A percentile compares a stretch with the other conserved stretches of the same genome.
Evolutionary conservation across 1,139 yeast species (phyloP).

Genomic region (Candida frijolesensis): DNA sequence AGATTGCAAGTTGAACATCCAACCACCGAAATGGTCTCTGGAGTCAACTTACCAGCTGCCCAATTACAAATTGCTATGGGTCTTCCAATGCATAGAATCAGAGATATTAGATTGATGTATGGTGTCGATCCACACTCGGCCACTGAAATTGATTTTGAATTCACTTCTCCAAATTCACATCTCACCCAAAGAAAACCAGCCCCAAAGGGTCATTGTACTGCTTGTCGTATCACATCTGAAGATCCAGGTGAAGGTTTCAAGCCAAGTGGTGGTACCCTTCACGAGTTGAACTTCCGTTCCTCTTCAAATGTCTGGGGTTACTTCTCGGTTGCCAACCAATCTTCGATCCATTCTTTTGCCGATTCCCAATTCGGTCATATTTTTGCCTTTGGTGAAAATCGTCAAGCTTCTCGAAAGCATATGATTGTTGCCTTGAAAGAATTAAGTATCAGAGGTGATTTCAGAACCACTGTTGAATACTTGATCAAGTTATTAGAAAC

Average conservation of each 20-base stretch:
- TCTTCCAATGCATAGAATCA: constrained; percentile 91
- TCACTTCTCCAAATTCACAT: constrained; percentile 69
- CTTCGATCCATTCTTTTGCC: constrained; percentile 95
- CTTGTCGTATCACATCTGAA: constrained; percentile 97
- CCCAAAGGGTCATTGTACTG: constrained; percentile 98
- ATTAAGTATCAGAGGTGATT: constrained; percentile 95
- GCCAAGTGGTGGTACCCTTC: constrained; percentile 96
- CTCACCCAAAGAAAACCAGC: constrained; percentile 86
- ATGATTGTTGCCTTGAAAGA: constrained; percentile 99
- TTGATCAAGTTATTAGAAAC: constrained; percentile 93
- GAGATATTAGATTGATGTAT: constrained; percentile 87
- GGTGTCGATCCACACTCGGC: constrained; percentile 96
- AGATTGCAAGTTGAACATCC: constrained; percentile 99
- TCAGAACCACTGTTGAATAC: constrained; percentile 96
- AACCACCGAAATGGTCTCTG: constrained; percentile 98
- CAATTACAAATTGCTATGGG: constrained; percentile 99
- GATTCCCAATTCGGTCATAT: constrained; percentile 99
- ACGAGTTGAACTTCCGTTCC: constrained; percentile 94
- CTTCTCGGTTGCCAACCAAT: constrained; percentile 94
- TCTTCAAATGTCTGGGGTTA: constrained; percentile 99
- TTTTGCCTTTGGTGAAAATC: constrained; percentile 97
- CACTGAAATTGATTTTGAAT: constrained; percentile 89
- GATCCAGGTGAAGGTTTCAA: constrained; percentile 99
- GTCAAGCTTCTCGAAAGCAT: constrained; percentile 96
- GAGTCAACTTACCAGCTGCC: constrained; percentile 96